A percentile compares a stretch with the other conserved stretches of the same genome.
Conservation (phyloP, 2,329 filamentous ascomycete species). For the Curvularia verruculosa region DNA sequence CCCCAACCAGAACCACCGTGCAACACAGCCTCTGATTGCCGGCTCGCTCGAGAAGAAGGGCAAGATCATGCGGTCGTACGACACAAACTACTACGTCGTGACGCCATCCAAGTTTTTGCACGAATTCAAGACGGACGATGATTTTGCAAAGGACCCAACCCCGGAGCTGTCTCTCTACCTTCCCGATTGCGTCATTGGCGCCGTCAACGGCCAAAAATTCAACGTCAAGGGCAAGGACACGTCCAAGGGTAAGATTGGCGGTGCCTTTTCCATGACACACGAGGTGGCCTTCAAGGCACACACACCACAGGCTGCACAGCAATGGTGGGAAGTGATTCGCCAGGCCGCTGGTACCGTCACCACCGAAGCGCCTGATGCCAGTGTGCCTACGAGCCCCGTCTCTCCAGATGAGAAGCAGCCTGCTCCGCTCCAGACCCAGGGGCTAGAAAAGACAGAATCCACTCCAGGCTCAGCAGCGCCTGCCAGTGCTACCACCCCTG, state of each 20-base stretch:
- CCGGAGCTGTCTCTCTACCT: slow-evolving; percentile 92
- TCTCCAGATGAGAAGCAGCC: slow-evolving; percentile 25
- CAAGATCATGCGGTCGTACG: slow-evolving; percentile 82
- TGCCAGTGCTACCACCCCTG: slow-evolving; percentile 9
- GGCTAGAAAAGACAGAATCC: slow-evolving; percentile 31
- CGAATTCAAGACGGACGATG: slow-evolving; percentile 93
- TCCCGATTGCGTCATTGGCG: slow-evolving; percentile 83
- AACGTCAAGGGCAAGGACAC: slow-evolving; percentile 94
- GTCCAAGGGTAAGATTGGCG: slow-evolving; percentile 75
- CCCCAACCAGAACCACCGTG: slow-evolving; percentile 83
- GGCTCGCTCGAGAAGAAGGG: slow-evolving; percentile 90
- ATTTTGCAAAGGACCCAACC: slow-evolving; percentile 71
- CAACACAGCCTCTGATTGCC: slow-evolving; percentile 84
- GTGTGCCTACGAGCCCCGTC: slow-evolving; percentile 46
- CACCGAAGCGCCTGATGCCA: slow-evolving; percentile 48
- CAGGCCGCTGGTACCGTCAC: slow-evolving; percentile 61
- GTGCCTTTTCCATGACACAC: slow-evolving; percentile 77
- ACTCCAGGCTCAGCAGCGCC: slow-evolving; percentile 12
- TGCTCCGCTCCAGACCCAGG: slow-evolving; percentile 44
- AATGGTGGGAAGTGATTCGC: slow-evolving; percentile 81
- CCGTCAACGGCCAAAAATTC: slow-evolving; percentile 79
- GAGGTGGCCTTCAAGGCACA: slow-evolving; percentile 90
- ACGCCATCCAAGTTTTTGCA: slow-evolving; percentile 88
- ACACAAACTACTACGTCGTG: slow-evolving; percentile 85
- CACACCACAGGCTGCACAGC: slow-evolving; percentile 76